Percentiles rank a stretch among this genome's conserved stretches.
These are phyloP conservation scores for Goniomonas avonlea DNA, from an alignment of 78 protist genomes.

Conservation along the genomic window DNA sequence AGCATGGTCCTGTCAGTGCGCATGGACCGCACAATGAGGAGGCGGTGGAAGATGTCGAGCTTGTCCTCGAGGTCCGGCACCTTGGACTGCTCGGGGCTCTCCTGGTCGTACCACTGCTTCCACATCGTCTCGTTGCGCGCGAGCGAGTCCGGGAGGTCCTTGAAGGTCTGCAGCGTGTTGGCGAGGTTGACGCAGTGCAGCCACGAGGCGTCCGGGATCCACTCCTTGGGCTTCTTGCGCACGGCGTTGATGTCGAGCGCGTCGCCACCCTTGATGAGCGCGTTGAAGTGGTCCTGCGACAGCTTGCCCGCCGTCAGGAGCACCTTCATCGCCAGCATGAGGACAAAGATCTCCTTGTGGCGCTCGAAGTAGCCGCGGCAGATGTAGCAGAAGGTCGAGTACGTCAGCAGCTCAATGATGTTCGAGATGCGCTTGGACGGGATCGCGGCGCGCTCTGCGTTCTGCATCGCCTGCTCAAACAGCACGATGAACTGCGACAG, in stretches of 20 bases:
- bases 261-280: slow-evolving; percentile 65
- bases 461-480: slow-evolving; percentile 52
- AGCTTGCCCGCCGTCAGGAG: slow-evolving; percentile 16
- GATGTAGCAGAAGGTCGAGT: slow-evolving; percentile 25
- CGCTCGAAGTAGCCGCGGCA: slow-evolving; percentile 13
- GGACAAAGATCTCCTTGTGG: slow-evolving; percentile 15
- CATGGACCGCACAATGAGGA: slow-evolving; percentile 64
- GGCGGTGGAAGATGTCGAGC: slow-evolving; percentile 42
- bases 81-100: slow-evolving; percentile 49
- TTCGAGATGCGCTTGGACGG: slow-evolving; percentile 52
- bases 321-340: slow-evolving; percentile 68
- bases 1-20: slow-evolving; percentile 66
- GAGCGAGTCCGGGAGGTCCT: slow-evolving; percentile 45
- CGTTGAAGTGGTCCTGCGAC: slow-evolving; percentile 6
- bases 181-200: slow-evolving; percentile 42
- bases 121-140: slow-evolving; percentile 39
- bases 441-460: slow-evolving; percentile 30
- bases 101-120: slow-evolving; percentile 61
- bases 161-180: slow-evolving; percentile 5
- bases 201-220: slow-evolving; percentile 71
- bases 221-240: slow-evolving; percentile 38
- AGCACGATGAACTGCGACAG: slow-evolving; percentile 63
- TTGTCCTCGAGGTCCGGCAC: slow-evolving; percentile 53
- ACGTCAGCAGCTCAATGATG: slow-evolving; percentile 57
- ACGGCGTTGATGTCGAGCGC: slow-evolving; percentile 49